Base-by-base conservation (phyloP, 2,329 filamentous ascomycete genomes). In the Sporothrix inflata region DNA sequence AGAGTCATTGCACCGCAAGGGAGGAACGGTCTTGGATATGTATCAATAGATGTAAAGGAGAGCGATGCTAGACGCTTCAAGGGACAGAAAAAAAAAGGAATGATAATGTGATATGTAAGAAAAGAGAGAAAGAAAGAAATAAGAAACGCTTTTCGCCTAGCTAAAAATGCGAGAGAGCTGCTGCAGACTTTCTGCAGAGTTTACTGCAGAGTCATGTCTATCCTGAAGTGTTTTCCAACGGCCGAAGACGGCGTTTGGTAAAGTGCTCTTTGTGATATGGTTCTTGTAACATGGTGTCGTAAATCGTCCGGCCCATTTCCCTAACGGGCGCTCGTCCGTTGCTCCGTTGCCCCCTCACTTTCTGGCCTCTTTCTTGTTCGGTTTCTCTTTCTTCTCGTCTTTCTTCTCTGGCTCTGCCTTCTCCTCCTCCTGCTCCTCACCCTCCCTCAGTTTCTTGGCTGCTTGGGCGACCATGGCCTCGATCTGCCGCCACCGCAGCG, bases 401-500 rank as follows among this genome's bases (percentile, higher is more conserved):
- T 45, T 24, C n/a, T 14, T 27, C 12, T 24, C 21, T 21, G 21
- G 3, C 40, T 24, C 24, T n/a, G n/a, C n/a, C 34, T n/a, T 9
- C 45, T 53, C 30, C 30, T 16, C 61, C 21, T 30, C 61, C 21
- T 16, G 40, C 21, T 30, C 49, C 2, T 45, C 38, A 0, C 42
- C 53, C 38, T 42, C 65, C 11, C 57, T 55, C 61, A 75, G 55
- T 51, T 66, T 34, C 19, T 57, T 47, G 4, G 72, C 69, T 2
- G 74, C 65, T 47, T 73, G 40, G 2, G 49, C 72, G 27, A 74
- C 74, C 69, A 74, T 68, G 57, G 69, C 61, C 73, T 76, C 74
- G 34, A 76, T 74, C 71, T 76, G 74, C 21, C 49, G 72, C 75
- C 75, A 76, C 45, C 75, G 71, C 42, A 51, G 53, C 2, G 73